Evolutionary conservation across 202 grass and related monocot genomes (phyloP), one percentile per base, ranked within the genome.

Genomic region (Bolboschoenoplectus hybrid): DNA sequence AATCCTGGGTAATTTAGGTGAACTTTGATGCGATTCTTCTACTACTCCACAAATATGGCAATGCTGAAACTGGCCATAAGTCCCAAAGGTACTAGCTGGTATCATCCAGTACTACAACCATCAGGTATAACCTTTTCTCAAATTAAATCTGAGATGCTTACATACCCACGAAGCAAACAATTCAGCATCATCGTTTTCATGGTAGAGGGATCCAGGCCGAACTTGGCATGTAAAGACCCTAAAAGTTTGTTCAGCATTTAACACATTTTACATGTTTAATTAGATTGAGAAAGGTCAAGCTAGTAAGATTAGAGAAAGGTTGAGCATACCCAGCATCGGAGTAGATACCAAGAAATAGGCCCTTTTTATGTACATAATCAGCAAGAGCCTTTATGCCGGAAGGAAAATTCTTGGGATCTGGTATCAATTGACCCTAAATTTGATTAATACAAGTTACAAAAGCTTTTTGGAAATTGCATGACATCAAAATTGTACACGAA

Each of bases 311-410:
- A 76, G 9, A 79, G 40, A 5, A 74, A 52, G 57, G 50, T 20
- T 63, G 74, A 56, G 9, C 66, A 85, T 92, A 95, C 93, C 95
- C 93, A 67, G 95, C 95, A 84, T 98, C 95, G 69, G 95, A 98
- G 47, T 98, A 98, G 43, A 98, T 95, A 64, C 95, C 95, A 90
- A 98, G 93, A 87, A 91, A 92, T 57, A 98, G 86, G 85, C 93
- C 90, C 88, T 94, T 98, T 80, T 85, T 83, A 72, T 94, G 96
- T 84, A 98, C 89, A 94, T 98, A 98, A 69, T 98, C 91, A 55
- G 96, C 87, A 87, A 98, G 84, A 74, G 84, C 91, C 88, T 98
- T 95, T 81, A 98, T 93, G 46, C 96, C 96, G 70, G 93, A 95
- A 85, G 95, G 90, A 82, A 98, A 98, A 83, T 86, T 91, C 49